Base-by-base conservation (phyloP, 2,329 filamentous ascomycete genomes). In the Colletotrichum tropicicola region DNA sequence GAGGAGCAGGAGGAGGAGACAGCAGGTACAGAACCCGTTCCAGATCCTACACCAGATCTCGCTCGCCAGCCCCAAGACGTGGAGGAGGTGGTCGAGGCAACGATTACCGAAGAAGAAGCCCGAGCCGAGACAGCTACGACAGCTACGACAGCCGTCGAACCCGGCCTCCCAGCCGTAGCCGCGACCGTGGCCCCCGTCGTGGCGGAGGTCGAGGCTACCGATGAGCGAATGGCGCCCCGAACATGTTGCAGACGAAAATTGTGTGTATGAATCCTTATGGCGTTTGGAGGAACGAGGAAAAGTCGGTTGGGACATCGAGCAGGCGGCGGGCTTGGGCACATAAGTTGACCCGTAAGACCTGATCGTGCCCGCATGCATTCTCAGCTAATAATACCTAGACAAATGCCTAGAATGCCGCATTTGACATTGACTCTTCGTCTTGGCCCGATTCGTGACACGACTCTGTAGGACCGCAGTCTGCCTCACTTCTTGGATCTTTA, bases 1-100 rank as follows among this genome's bases (percentile, higher is more conserved):
- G 30, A 10, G 30, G 9, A 10, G 30, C 9, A 10, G 13, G 12
- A 5, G 32, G 32, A 5, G 32, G 9, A 13, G 32, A 15, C 3
- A 70, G 75, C 59, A 76, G 81, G 59, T 83, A 83, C 68, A 80
- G 83, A 45, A 83, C 80, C 59, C 77, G 82, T 5, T 85, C 82
- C 5, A 74, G 75, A 6, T 83, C 81, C 6, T 81, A 79, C 65
- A 81, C 85, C 21, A 75, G 85, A 60, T 83, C 81, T 30, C 73
- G 77, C 66, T 82, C 80, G 19, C 80, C 78, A 12, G 72, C 68
- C 17, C 78, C 72, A 37, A 74, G 74, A 68, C 75, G 73, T 35
- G 73, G 72, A 64, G 74, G 66, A 30, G 72, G 73, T 27, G 73
- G 72, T 51, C 73, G 73, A 48, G 55, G 59, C 48, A 68, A 68